Evolutionary conservation across 345 rosid species (phyloP), one percentile per base, ranked within the genome.

Genomic region (Psidium friedrichsthalianum): DNA sequence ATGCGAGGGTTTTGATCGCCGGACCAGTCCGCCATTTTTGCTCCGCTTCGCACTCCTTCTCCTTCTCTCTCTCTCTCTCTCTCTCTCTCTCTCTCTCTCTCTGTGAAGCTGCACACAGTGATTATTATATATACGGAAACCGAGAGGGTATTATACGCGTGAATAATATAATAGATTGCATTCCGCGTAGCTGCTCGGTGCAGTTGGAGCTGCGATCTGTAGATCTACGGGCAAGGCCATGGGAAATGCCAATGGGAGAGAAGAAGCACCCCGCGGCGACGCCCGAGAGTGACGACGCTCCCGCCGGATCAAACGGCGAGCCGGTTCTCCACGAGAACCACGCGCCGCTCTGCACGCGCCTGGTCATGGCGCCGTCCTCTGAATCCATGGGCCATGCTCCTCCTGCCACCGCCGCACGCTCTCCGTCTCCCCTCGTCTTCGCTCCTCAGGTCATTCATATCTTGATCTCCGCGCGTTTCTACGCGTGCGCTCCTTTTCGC

Each of bases 231-330:
- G 69, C 69, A 58, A 49, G 52, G n/a, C 56, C 36, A 96, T 96
- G 99, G 98, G 99, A 29, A 96, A 96, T 90, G 95, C 93, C 16
- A 95, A 89, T 87, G 99, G 94, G 21, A 93, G 93, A 88, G 97
- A 91, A 85, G 84, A 53, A 32, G 84, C n/a, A 18, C 49, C 18
- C 61, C 84, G 18, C 59, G 61, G 55, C n/a, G 89, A 85, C 81
- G 87, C 21, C 21, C 83, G 57, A 25, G 29, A 27, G n/a, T 11
- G 84, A 20, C 83, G 84, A 51, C 81, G 86, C 90, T 14, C 83
- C 89, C 82, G 89, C 86, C 55, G 88, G 93, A 89, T 89, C 92
- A 78, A 92, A 92, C 64, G 92, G 93, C 82, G 89, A 6, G 47
- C 82, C 53, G 27, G 55, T 49, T 12, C 44, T 80, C 55, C 9